Conservation (phyloP, 208 protist genomes). For the Acanthamoeba healyi region DNA sequence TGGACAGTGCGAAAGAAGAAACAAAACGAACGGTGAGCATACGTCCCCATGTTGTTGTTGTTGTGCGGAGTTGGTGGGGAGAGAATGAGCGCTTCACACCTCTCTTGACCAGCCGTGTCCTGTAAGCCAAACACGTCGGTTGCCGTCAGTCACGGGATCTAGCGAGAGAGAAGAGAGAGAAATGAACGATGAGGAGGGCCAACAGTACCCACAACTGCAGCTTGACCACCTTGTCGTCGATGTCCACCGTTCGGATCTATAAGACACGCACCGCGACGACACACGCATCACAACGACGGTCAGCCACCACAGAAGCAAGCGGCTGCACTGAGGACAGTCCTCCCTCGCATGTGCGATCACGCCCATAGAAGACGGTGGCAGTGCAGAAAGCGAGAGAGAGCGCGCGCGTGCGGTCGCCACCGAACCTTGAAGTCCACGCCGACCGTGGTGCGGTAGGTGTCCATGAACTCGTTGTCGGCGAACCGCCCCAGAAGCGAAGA, state of each 20-base stretch:
- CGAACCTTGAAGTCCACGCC: conserved; percentile 55
- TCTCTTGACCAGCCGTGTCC: conserved; percentile 43
- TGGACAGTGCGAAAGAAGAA: not conserved
- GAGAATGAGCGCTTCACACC: not conserved
- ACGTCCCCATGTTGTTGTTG: too few relatives aligned
- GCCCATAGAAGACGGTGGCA: not conserved
- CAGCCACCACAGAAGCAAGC: not conserved
- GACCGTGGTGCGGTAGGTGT: conserved; percentile 49
- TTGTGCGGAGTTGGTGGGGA: not conserved
- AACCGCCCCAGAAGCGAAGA: conserved; percentile 53
- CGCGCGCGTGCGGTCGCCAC: too few relatives aligned
- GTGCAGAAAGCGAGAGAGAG: not conserved
- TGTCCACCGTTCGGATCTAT: conserved; percentile 50
- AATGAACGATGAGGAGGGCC: not conserved
- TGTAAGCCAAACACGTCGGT: not conserved
- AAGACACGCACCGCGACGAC: too few relatives aligned
- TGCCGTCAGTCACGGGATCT: too few relatives aligned
- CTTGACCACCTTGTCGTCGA: conserved; percentile 60
- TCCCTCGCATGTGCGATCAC: too few relatives aligned
- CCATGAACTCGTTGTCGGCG: conserved; percentile 52
- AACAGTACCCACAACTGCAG: not conserved
- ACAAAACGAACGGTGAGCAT: not conserved
- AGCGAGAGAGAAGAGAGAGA: not conserved
- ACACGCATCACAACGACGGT: too few relatives aligned
- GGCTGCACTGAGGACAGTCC: too few relatives aligned